These are phyloP conservation scores for Kurtzmaniella cleridarum DNA, from an alignment of 805 yeast genomes.

Conservation along the genomic window DNA sequence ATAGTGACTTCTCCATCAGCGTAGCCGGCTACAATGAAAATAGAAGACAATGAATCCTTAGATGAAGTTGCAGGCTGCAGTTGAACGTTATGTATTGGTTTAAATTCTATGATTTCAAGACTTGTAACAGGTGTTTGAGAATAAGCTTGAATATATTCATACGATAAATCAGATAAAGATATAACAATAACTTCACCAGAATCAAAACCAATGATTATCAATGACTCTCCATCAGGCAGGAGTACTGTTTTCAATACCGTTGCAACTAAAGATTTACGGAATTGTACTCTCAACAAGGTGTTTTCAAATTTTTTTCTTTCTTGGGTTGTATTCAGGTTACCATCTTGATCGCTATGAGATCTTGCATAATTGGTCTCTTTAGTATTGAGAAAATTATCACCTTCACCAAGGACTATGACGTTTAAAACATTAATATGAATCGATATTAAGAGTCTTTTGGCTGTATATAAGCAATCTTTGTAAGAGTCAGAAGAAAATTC, in stretches of 20 bases:
- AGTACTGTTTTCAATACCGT: constrained; percentile 34
- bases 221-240: constrained; percentile 29
- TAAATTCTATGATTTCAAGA: constrained; percentile 16
- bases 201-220: constrained; percentile 56
- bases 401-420: constrained; percentile 32
- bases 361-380: constrained; percentile 9
- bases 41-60: constrained; percentile 20
- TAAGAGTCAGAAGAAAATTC: constrained; percentile 26
- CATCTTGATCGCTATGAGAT: too few relatives aligned
- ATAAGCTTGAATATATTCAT: constrained; percentile 17
- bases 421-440: constrained; percentile 49
- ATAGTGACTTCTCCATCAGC: constrained; percentile 57
- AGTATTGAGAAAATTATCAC: constrained; percentile 18
- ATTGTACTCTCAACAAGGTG: constrained; percentile 41
- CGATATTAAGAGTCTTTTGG: constrained; percentile 34
- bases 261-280: constrained; percentile 29
- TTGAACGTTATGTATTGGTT: too few relatives aligned
- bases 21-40: constrained; percentile 52
- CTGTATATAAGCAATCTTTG: constrained; percentile 21
- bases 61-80: constrained; percentile 20
- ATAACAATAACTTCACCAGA: constrained; percentile 64
- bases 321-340: too few relatives aligned
- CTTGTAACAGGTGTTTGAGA: constrained; percentile 12
- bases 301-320: neutral
- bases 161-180: constrained; percentile 42